Evolutionary conservation across 2,329 filamentous ascomycete species (phyloP), one percentile per base, ranked within the genome.

Genomic region (Lomentospora prolificans): DNA sequence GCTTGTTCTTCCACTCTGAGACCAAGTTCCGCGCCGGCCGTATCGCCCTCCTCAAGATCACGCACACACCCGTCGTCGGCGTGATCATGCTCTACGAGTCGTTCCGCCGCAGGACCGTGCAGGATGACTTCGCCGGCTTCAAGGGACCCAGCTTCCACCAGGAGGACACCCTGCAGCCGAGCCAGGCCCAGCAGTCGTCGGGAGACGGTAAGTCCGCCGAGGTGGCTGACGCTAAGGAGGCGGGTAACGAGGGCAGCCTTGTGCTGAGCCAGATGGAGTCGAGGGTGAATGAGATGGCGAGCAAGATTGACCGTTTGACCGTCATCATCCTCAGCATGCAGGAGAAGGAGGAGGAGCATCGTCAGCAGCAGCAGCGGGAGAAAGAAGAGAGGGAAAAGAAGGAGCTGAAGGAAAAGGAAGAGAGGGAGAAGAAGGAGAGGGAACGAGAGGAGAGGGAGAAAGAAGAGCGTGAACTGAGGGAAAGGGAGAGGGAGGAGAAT

Each of bases 11-110:
- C 52, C 76, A 84, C 5, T 79, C 83, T 2, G 79, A 85, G 59
- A 72, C 73, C 57, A 79, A 78, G 57, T 78, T 91, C 61, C 84
- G 88, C 50, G 72, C 73, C 25, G 75, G 75, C 17, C 77, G 82
- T 50, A 86, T 86, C 58, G 57, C 80, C 44, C 72, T 86, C n/a
- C 75, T 86, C 56, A 82, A 83, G 61, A 72, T 75, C 3, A 85
- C 82, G 0, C 83, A 85, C 62, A 72, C 81, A 50, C 87, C 87
- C 30, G 82, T 89, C 59, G 85, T 90, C 27, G 80, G 70, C n/a
- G 71, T 76, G 50, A 90, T 91, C 61, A 78, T 80, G 67, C 64
- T 76, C n/a, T 90, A 86, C 66, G 86, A 89, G 69, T 72, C 72
- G 62, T 60, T 80, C 50, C 68, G 69, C 22, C 67, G 67, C 57